phyloP scores from a whole-genome alignment of 192 early-diverging fungal genomes.

The Mortierella claussenii region DNA sequence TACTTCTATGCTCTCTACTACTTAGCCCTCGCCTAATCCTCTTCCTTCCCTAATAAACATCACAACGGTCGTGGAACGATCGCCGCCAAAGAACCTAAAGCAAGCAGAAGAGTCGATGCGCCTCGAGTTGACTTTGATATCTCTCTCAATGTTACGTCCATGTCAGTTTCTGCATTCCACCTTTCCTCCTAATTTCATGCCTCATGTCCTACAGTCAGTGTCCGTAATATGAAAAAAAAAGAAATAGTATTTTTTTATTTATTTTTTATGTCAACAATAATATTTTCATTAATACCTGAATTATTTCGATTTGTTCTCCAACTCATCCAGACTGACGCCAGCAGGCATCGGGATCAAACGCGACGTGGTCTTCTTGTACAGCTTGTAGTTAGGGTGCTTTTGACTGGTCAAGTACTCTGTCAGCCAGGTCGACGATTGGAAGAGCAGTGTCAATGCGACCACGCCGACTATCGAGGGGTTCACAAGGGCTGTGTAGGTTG shows the following conservation, averaged over 20 bases:
- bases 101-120: no score
- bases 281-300: no score
- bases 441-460: slow-evolving; percentile 69
- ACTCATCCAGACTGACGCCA: slow-evolving; percentile 21
- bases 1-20: no score
- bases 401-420: slow-evolving; percentile 69
- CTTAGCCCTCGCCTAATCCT: no score
- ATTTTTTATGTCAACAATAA: neutral
- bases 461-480: slow-evolving; percentile 63
- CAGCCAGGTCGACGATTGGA: slow-evolving; percentile 70
- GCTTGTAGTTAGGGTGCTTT: slow-evolving; percentile 85
- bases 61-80: no score
- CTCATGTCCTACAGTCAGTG: no score
- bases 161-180: no score
- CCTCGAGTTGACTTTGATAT: no score
- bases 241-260: neutral
- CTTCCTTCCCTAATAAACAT: no score
- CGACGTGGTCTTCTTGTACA: slow-evolving; percentile 69
- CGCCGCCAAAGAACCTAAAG: no score
- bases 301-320: slow-evolving; percentile 37
- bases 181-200: no score
- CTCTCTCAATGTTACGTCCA: no score
- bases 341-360: slow-evolving; percentile 65
- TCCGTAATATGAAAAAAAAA: neutral
- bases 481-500: slow-evolving; percentile 19